Evolutionary conservation across 2,329 filamentous ascomycete genomes (phyloP), one percentile per base, ranked within the genome.

Genomic region (Fusarium succisae): DNA sequence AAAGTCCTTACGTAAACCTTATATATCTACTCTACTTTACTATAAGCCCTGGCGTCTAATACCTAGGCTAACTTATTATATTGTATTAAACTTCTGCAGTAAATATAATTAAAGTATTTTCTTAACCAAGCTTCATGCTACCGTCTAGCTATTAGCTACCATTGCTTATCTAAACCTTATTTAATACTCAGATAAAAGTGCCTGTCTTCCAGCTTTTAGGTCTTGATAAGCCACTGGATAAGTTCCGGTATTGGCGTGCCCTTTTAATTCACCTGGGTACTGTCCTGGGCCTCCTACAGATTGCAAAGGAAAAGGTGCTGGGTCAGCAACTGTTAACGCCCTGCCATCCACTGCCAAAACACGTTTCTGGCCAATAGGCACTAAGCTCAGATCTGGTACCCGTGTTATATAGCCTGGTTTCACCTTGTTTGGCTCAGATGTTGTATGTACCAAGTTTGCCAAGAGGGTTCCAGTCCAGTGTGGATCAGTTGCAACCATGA

Each of bases 401-500:
- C 24, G 53, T 12, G n/a, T 28, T 17, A 75, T 55, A 14, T 75
- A 75, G 2, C 73, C 73, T 17, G 73, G 72, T 4, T 60, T 65
- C 6, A 30, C 26, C 8, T 28, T 66, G 1, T 26, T 38, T 6
- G 28, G 13, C 43, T 51, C 56, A 5, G 54, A 48, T 13, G 66
- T 73, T 5, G 58, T 64, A 22, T 75, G 54, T 26, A 75, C 24
- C 51, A 75, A 30, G 26, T 59, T 75, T 12, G 69, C 55, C 9
- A 75, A 26, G 5, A 75, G 37, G 4, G 69, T 58, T 35, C 48
- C 67, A 14, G 72, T 43, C 73, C 72, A 75, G 14, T 75, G 66
- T 11, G 59, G 30, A 35, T 75, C 69, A 3, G 73, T 44, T 18
- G 70, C 32, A 5, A 54, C 26, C n/a, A 62, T 57, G 2, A 75